Evolutionary conservation across 805 yeast species (phyloP), one percentile per base, ranked within the genome.

Genomic region (Pachysolen tannophilus): DNA sequence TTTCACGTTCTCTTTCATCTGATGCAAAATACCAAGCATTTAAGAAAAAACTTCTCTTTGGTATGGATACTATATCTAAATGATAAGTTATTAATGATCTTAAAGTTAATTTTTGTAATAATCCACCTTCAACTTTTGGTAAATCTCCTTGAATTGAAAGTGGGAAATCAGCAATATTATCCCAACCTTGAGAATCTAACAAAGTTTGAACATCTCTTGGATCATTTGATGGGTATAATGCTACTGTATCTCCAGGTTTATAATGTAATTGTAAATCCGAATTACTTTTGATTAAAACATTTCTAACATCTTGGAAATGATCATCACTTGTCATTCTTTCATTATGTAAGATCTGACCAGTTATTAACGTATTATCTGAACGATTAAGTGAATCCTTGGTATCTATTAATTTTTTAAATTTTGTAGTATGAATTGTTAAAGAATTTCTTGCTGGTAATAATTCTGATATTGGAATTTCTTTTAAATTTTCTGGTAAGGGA

Each of bases 221-320:
- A 30, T 74, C 72, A 49, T 92, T 92, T 10, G 69, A 57, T 0
- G 98, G 95, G 49, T 79, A 85, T 14, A 92, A 48, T 0, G 82
- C 74, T 1, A 82, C 57, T 0, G 94, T 76, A 50, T 92, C 97
- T 4, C 97, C 97, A 1, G 96, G 88, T 2, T 46, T 37, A 45
- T 72, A 83, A 2, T 47, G 40, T 10, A 65, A 47, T 1, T 47
- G 51, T 4, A 39, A 37, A 1, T 34, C 35, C 1, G 42, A 39
- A 13, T 59, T 54, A 13, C 30, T 31, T 19, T 60, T 54, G 13
- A 85, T 60, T 0, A 53, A 49, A 10, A 87, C 54, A 35, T 71
- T 75, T 26, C 96, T 65, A 2, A 90, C 94, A 52, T 92, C 97
- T 55, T 92, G 97, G 58, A 85, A 86, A 59, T 92, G 97, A 34